Conservation (phyloP, 345 rosid species). For the Aquilaria malaccensis region DNA sequence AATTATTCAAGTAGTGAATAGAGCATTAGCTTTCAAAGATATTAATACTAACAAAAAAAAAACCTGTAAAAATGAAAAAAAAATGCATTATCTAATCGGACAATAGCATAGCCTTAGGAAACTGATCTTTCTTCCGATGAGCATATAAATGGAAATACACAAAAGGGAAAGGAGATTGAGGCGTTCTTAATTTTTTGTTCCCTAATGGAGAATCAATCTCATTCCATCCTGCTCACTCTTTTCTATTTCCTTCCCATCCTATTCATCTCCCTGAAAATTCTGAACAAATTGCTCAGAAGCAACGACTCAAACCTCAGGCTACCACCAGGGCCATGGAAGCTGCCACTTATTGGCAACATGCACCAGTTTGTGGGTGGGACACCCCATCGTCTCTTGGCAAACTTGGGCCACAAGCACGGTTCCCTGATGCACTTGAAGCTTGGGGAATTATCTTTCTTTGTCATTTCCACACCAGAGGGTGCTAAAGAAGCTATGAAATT, state of each 20-base stretch:
- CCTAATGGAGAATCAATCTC: slow-evolving; percentile 2
- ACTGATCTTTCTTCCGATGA: too few species aligned
- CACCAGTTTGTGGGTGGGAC: slow-evolving; percentile 1
- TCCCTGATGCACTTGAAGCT: slow-evolving; percentile 7
- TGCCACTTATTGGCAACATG: slow-evolving; percentile 8
- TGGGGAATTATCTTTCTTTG: slow-evolving; percentile 2
- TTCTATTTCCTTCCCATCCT: neutral
- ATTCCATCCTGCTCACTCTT: neutral
- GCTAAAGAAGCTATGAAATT: neutral
- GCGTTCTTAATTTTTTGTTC: too few species aligned
- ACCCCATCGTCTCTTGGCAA: neutral
- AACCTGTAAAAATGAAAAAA: too few species aligned
- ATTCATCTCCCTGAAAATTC: neutral
- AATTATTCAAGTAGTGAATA: too few species aligned
- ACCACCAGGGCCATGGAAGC: slow-evolving; percentile 12
- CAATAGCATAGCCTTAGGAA: too few species aligned
- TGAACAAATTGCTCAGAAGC: neutral
- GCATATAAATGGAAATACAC: too few species aligned
- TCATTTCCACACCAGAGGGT: slow-evolving; percentile 8
- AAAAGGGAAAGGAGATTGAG: too few species aligned
- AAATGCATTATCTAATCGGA: too few species aligned
- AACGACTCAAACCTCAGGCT: neutral
- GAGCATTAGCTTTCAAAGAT: too few species aligned
- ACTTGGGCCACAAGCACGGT: slow-evolving; percentile 6
- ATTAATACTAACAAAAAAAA: too few species aligned